A percentile compares a stretch with the other conserved stretches of the same genome.
Evolutionary conservation across 2,329 filamentous ascomycete genomes (phyloP).

Genomic region (Leptographium lundbergii): DNA sequence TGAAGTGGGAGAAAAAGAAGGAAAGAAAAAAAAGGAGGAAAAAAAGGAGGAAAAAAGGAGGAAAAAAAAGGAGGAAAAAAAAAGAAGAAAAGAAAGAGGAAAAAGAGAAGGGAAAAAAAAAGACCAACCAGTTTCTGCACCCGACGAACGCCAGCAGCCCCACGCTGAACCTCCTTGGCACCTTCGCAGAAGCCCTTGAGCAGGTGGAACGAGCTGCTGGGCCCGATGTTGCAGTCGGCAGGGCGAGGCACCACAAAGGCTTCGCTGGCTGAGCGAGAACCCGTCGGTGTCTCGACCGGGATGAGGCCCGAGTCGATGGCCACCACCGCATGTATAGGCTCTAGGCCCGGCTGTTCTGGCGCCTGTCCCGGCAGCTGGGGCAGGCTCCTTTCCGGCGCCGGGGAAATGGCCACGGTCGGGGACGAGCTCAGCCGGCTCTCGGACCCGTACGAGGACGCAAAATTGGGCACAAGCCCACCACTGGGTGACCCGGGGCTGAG

Average conservation of each 20-base stretch:
- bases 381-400: background rate
- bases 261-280: background rate
- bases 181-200: constrained; percentile 44
- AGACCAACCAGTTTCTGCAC: constrained; percentile 33
- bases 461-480: background rate
- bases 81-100: too few species aligned
- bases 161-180: constrained; percentile 35
- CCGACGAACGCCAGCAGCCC: constrained; percentile 36
- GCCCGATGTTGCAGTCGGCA: constrained; percentile 26
- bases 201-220: constrained; percentile 36
- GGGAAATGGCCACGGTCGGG: background rate
- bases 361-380: background rate
- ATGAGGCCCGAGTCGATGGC: constrained; percentile 12
- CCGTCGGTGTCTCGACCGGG: constrained; percentile 6
- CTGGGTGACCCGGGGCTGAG: background rate
- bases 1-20: background rate
- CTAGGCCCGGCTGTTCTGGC: constrained; percentile 5
- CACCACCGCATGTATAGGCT: background rate
- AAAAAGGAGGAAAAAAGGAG: too few species aligned
- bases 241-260: background rate
- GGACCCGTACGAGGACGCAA: background rate
- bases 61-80: too few species aligned
- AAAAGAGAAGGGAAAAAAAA: too few species aligned
- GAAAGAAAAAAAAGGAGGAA: too few species aligned
- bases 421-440: background rate